These are phyloP conservation scores for Cercospora sesami DNA, from an alignment of 2,329 filamentous ascomycete genomes.

Conservation along the genomic window DNA sequence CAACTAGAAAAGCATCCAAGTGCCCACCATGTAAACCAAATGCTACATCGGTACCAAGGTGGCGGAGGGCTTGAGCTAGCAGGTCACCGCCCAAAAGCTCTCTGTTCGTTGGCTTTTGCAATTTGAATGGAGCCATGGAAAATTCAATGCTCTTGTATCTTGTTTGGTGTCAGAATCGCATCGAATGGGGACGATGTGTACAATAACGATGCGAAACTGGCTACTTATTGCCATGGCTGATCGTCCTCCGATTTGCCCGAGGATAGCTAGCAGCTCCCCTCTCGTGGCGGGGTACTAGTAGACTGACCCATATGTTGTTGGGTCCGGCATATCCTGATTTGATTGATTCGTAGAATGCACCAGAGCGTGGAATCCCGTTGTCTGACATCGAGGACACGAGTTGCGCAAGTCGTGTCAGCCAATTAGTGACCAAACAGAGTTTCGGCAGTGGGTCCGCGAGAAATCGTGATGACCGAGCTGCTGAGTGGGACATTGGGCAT, in stretches of 20 bases:
- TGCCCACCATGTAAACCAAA: constrained; percentile 53
- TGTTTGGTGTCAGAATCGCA: not conserved
- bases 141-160: not conserved
- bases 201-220: not conserved
- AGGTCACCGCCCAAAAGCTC: constrained; percentile 50
- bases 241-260: constrained; percentile 5
- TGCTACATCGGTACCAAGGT: constrained; percentile 46
- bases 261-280: constrained; percentile 17
- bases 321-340: not conserved
- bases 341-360: not conserved
- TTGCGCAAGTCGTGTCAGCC: constrained; percentile 1
- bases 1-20: constrained; percentile 52
- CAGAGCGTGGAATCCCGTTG: not conserved
- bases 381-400: not conserved
- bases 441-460: not conserved
- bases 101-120: constrained; percentile 40
- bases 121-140: constrained; percentile 29
- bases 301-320: constrained; percentile 2
- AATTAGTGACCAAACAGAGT: not conserved
- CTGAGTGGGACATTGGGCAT: not conserved
- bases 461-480: not conserved
- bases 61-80: constrained; percentile 47
- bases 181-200: not conserved
- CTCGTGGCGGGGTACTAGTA: constrained; percentile 6
- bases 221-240: not conserved